Conservation (phyloP, 805 yeast genomes). For the Lipomyces mesembrius region DNA sequence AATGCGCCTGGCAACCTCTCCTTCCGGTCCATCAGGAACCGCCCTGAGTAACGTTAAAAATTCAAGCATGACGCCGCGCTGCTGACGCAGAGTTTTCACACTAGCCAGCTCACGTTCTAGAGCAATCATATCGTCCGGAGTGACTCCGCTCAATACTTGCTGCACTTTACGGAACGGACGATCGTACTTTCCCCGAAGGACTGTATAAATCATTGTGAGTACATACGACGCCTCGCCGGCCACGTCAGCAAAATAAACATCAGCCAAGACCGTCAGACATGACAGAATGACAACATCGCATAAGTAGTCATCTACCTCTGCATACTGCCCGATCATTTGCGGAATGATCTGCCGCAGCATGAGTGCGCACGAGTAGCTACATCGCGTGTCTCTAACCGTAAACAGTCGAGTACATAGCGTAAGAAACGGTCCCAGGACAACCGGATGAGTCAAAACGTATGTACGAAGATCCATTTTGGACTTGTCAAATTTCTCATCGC, state of each 20-base stretch:
- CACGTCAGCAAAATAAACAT: constrained; percentile 80
- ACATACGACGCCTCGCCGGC: constrained; percentile 93
- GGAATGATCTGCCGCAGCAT: constrained; percentile 75
- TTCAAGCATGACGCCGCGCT: constrained; percentile 77
- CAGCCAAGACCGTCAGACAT: constrained; percentile 67
- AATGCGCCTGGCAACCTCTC: constrained; percentile 31
- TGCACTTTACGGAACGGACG: constrained; percentile 68
- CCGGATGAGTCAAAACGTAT: constrained; percentile 65
- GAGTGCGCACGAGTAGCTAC: constrained; percentile 87
- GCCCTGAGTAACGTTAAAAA: constrained; percentile 68
- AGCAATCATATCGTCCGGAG: constrained; percentile 60
- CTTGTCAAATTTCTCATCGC: background rate
- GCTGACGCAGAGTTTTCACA: constrained; percentile 74
- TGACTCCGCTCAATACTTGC: constrained; percentile 54
- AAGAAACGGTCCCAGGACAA: constrained; percentile 76
- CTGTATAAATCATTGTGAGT: constrained; percentile 76
- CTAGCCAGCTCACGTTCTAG: constrained; percentile 67
- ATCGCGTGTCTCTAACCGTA: constrained; percentile 83
- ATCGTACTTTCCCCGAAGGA: constrained; percentile 68
- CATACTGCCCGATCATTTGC: constrained; percentile 68
- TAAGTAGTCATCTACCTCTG: constrained; percentile 72
- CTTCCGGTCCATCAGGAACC: constrained; percentile 33
- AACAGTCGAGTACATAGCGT: constrained; percentile 76
- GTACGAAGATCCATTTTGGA: constrained; percentile 48
- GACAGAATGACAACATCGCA: constrained; percentile 71